phyloP scores from a whole-genome alignment of 345 rosid species.

The Acer negundo region DNA sequence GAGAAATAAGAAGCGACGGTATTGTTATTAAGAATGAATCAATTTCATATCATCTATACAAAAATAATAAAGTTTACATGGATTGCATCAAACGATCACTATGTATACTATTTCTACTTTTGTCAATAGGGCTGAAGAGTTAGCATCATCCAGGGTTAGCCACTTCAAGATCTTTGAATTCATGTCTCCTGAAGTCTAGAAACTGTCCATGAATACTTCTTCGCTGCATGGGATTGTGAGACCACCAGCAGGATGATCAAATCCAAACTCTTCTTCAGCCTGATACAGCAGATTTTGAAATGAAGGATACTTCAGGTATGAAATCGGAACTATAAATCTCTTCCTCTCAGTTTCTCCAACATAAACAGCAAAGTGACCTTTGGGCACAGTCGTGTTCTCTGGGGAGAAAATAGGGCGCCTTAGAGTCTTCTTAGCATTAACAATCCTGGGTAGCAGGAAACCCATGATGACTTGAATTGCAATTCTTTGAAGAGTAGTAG shows the following conservation, averaged over 20 bases:
- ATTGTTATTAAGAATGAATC: neutral
- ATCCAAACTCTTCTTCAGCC: constrained; percentile 36
- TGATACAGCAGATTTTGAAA: constrained; percentile 31
- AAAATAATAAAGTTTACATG: neutral
- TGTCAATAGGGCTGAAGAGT: neutral
- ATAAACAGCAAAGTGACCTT: constrained; percentile 41
- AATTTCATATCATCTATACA: neutral
- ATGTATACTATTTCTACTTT: neutral
- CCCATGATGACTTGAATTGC: neutral
- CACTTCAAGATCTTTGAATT: neutral
- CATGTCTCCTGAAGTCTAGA: constrained; percentile 1
- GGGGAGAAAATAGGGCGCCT: neutral
- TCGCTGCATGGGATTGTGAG: constrained; percentile 33
- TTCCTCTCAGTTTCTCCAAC: constrained; percentile 39
- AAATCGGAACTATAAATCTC: constrained; percentile 42
- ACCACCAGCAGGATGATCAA: constrained; percentile 24
- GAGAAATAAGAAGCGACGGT: neutral
- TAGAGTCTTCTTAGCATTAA: neutral
- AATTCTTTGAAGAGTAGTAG: neutral
- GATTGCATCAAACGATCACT: neutral
- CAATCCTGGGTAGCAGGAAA: neutral
- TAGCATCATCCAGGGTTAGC: neutral
- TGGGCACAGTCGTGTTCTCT: constrained; percentile 27
- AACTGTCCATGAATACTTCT: constrained; percentile 22
- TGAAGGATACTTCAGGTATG: constrained; percentile 38